Evolutionary conservation across 163 green algal genomes (phyloP).

Genomic region (Prototheca stagnorum): DNA sequence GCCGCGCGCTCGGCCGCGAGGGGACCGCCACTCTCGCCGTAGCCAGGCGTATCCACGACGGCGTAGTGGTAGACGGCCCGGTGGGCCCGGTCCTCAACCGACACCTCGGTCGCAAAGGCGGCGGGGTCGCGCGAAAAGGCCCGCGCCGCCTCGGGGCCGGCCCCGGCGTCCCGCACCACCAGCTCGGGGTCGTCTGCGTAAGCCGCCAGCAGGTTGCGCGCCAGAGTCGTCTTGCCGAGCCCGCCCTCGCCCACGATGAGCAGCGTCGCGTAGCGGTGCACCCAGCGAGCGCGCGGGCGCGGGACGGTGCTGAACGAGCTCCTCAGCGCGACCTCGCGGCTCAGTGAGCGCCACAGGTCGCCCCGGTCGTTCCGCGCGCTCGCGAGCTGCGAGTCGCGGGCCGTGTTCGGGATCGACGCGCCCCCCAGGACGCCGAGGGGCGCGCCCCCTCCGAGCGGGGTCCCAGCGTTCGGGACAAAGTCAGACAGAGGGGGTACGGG

Average conservation of each 20-base stretch:
- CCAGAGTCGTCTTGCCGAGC: constrained; percentile 33
- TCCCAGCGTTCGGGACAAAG: too few species aligned
- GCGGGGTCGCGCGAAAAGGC: constrained; percentile 17
- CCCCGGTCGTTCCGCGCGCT: too few species aligned
- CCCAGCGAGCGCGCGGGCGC: too few species aligned
- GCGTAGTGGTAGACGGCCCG: constrained; percentile 24
- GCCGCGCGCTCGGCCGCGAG: constrained; percentile 3
- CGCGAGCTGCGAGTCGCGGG: too few species aligned
- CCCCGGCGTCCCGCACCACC: constrained; percentile 19
- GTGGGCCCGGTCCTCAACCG: constrained; percentile 16
- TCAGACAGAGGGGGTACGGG: too few species aligned
- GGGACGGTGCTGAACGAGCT: too few species aligned
- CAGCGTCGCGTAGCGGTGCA: constrained; percentile 38
- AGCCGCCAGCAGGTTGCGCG: constrained; percentile 34
- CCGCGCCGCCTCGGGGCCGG: background rate
- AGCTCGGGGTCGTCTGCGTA: constrained; percentile 30
- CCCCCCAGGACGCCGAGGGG: too few species aligned
- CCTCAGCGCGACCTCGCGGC: too few species aligned
- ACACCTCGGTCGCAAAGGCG: constrained; percentile 16
- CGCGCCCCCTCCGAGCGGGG: too few species aligned
- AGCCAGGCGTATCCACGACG: constrained; percentile 25
- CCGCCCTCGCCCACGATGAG: constrained; percentile 33
- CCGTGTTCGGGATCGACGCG: too few species aligned
- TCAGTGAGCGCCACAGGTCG: too few species aligned
- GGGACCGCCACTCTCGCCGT: constrained; percentile 11